A percentile compares a stretch with the other conserved stretches of the same genome.
These are phyloP conservation scores for Ceratobasidium sp. DNA, from an alignment of 1,284 basidiomycete genomes.

Conservation along the genomic window DNA sequence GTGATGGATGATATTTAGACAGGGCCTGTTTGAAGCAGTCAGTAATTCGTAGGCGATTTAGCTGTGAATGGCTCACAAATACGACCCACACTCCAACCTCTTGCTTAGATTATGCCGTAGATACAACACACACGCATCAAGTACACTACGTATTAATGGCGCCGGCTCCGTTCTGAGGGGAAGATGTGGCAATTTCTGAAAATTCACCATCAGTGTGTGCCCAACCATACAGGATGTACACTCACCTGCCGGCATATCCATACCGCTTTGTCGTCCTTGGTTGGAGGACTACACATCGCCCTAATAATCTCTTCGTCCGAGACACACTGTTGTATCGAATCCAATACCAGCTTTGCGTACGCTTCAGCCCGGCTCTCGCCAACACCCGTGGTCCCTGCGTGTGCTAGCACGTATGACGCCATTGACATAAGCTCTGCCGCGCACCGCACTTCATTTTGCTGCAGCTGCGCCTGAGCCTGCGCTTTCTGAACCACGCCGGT, in stretches of 20 bases:
- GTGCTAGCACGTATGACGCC: conserved; percentile 72
- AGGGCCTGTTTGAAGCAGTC: conserved; percentile 59
- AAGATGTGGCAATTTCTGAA: conserved; percentile 66
- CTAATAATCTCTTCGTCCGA: conserved; percentile 65
- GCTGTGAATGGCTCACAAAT: conserved; percentile 60
- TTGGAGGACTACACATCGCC: conserved; percentile 59
- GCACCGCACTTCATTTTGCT: conserved; percentile 35
- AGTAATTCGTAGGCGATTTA: not conserved
- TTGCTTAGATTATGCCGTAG: conserved; percentile 74
- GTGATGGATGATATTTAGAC: conserved; percentile 66
- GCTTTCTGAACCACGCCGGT: conserved; percentile 24
- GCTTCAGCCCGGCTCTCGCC: conserved; percentile 66
- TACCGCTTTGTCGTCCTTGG: conserved; percentile 56
- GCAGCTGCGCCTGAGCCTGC: conserved; percentile 27
- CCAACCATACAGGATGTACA: conserved; percentile 8
- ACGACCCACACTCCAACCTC: conserved; percentile 67
- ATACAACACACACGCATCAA: conserved; percentile 77
- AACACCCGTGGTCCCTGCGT: conserved; percentile 67
- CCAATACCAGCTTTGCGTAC: conserved; percentile 70
- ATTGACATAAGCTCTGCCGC: conserved; percentile 52
- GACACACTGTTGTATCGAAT: conserved; percentile 64
- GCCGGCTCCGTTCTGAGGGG: conserved; percentile 59
- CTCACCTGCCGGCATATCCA: conserved; percentile 72
- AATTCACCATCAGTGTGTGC: not conserved
- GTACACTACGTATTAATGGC: conserved; percentile 65